Conservation (phyloP, 106 monocot species). For the Ottelia alismoides region DNA sequence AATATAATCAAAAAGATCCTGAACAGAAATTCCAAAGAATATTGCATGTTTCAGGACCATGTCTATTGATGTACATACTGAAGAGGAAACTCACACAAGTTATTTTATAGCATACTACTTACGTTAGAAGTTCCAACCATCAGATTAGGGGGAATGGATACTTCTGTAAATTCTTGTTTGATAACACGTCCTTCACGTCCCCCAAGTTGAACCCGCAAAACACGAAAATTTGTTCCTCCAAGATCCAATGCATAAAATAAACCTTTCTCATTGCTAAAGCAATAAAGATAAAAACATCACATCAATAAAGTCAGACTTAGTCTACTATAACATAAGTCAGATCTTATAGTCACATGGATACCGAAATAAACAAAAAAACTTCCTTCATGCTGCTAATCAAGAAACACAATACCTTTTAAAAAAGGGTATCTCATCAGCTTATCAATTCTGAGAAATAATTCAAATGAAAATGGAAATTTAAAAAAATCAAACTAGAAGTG, state of each 20-base stretch:
- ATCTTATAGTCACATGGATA: no score
- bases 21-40: neutral
- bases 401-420: no score
- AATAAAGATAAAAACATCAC: neutral
- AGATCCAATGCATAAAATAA: slow-evolving; percentile 63
- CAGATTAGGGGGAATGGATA: slow-evolving; percentile 37
- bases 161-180: slow-evolving; percentile 22
- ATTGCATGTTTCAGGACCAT: neutral
- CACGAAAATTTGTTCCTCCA: slow-evolving; percentile 59
- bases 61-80: no score
- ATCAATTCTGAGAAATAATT: no score
- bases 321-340: no score
- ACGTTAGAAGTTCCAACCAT: slow-evolving; percentile 23
- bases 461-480: no score
- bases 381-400: no score
- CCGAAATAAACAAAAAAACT: no score
- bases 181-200: slow-evolving; percentile 31
- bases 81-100: no score
- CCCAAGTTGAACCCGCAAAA: slow-evolving; percentile 40
- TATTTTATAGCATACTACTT: neutral
- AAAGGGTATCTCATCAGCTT: no score
- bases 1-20: slow-evolving; percentile 98
- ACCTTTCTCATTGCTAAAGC: slow-evolving; percentile 38
- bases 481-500: no score
- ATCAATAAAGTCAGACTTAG: no score